Percentiles rank a stretch among this genome's conserved stretches.
phyloP scores from a whole-genome alignment of 164 flowering plant genomes.

The Kalanchoe fedtschenkoi region DNA sequence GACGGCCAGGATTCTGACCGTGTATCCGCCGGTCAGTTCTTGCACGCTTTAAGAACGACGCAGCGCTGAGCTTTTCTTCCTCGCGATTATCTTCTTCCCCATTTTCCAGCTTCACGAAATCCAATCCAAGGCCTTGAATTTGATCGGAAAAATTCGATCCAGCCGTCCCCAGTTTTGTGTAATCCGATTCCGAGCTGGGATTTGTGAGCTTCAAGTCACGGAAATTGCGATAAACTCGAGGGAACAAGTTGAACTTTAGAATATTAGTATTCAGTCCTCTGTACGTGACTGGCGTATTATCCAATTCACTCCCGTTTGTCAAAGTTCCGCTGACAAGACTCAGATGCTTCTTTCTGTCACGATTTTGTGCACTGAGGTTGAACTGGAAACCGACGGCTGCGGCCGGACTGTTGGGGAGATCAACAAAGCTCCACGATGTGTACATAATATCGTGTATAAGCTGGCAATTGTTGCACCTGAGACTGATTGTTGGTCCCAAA shows the following conservation, averaged over 20 bases:
- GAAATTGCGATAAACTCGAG: constrained; percentile 54
- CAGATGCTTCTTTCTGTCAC: constrained; percentile 34
- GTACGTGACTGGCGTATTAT: constrained; percentile 58
- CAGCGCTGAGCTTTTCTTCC: constrained; percentile 18
- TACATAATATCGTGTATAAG: constrained; percentile 41
- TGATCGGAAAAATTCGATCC: not conserved
- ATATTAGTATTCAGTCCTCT: constrained; percentile 62
- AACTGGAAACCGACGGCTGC: constrained; percentile 88
- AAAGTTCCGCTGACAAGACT: constrained; percentile 66
- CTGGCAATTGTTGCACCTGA: constrained; percentile 56
- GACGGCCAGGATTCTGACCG: constrained; percentile 30
- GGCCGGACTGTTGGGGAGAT: constrained; percentile 81
- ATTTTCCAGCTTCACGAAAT: not conserved
- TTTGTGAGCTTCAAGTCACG: constrained; percentile 58
- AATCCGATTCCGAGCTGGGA: too few relatives aligned
- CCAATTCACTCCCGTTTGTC: constrained; percentile 39
- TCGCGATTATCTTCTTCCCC: constrained; percentile 18
- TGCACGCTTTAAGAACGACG: constrained; percentile 39
- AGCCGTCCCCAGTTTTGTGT: too few relatives aligned
- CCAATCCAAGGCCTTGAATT: not conserved
- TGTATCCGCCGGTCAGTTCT: constrained; percentile 33
- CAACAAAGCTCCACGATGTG: constrained; percentile 88
- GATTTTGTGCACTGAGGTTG: constrained; percentile 55
- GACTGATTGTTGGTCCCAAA: constrained; percentile 59
- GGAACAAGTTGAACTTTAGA: constrained; percentile 72